Percentiles rank a stretch among this genome's conserved stretches.
Conservation (phyloP, 2,329 filamentous ascomycete genomes). For the Fusarium longipes region DNA sequence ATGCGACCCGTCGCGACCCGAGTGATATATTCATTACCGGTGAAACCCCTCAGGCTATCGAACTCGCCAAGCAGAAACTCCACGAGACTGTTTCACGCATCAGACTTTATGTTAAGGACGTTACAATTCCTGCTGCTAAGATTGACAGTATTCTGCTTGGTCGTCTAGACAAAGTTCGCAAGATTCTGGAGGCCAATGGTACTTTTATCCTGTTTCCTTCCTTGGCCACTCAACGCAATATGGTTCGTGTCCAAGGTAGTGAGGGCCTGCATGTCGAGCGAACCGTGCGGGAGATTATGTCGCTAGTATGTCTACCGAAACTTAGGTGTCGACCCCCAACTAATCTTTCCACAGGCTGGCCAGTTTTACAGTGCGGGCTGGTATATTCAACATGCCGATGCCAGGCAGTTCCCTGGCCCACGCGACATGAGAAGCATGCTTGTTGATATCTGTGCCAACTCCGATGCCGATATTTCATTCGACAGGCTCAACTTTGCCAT, state of each 20-base stretch:
- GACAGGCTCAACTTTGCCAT: constrained; percentile 95
- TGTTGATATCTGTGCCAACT: constrained; percentile 95
- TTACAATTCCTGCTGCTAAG: constrained; percentile 88
- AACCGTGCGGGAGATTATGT: constrained; percentile 95
- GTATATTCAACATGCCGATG: constrained; percentile 87
- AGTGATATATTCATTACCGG: constrained; percentile 97
- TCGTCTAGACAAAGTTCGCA: constrained; percentile 94
- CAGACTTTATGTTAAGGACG: constrained; percentile 91
- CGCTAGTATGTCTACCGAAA: constrained; percentile 70
- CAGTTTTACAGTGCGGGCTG: constrained; percentile 98
- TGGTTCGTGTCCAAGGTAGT: constrained; percentile 90
- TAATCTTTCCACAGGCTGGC: constrained; percentile 71
- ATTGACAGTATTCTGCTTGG: constrained; percentile 93
- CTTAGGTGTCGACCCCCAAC: constrained; percentile 17
- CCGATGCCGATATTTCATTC: constrained; percentile 92
- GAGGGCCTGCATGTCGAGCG: constrained; percentile 95
- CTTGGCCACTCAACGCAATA: constrained; percentile 83
- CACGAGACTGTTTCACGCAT: constrained; percentile 85
- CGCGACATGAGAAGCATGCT: constrained; percentile 90
- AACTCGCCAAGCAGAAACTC: constrained; percentile 89
- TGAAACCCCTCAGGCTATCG: constrained; percentile 84
- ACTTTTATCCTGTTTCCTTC: constrained; percentile 94
- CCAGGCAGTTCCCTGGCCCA: constrained; percentile 68
- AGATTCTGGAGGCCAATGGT: constrained; percentile 96
- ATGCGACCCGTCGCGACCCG: constrained; percentile 82